A percentile compares a stretch with the other conserved stretches of the same genome.
Conservation (phyloP, 192 early-diverging fungal species). For the Backusella australiensis region DNA sequence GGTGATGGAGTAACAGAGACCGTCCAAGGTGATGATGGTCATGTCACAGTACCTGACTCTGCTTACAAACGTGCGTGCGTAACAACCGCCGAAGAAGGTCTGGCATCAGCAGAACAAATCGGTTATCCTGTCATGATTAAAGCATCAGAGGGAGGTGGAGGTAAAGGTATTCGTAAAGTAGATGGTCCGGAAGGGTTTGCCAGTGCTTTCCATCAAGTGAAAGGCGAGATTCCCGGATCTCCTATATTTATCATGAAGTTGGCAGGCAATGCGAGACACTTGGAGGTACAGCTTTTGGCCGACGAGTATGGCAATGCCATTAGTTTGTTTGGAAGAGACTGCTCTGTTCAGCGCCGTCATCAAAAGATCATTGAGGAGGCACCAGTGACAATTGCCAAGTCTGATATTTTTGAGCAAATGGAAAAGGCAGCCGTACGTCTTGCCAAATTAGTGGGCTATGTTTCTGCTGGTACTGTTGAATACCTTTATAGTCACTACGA, state of each 20-base stretch:
- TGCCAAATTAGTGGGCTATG: slow-evolving; percentile 93
- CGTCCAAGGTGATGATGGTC: slow-evolving; percentile 61
- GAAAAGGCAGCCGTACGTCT: slow-evolving; percentile 94
- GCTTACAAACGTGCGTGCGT: slow-evolving; percentile 83
- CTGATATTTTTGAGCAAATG: slow-evolving; percentile 81
- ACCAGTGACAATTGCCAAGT: slow-evolving; percentile 81
- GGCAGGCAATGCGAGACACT: slow-evolving; percentile 86
- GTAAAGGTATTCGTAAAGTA: slow-evolving; percentile 98
- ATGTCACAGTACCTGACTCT: slow-evolving; percentile 78
- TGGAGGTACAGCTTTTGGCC: slow-evolving; percentile 95
- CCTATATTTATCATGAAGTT: slow-evolving; percentile 99
- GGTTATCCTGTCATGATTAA: slow-evolving; percentile 99
- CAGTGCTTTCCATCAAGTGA: slow-evolving; percentile 81
- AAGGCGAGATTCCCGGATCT: slow-evolving; percentile 93
- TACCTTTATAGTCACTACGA: slow-evolving; percentile 89
- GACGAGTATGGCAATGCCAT: slow-evolving; percentile 98
- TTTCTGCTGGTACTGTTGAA: slow-evolving; percentile 94
- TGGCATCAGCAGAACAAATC: slow-evolving; percentile 80
- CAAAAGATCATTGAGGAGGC: slow-evolving; percentile 99
- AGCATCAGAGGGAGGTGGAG: slow-evolving; percentile 98
- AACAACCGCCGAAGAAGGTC: slow-evolving; percentile 82
- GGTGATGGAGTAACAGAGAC: slow-evolving; percentile 83
- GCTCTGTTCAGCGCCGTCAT: slow-evolving; percentile 95
- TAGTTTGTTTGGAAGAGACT: slow-evolving; percentile 97
- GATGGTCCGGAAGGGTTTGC: slow-evolving; percentile 70